Base-by-base conservation (phyloP, 2,329 filamentous ascomycete species). In the Microdochium nivale region DNA sequence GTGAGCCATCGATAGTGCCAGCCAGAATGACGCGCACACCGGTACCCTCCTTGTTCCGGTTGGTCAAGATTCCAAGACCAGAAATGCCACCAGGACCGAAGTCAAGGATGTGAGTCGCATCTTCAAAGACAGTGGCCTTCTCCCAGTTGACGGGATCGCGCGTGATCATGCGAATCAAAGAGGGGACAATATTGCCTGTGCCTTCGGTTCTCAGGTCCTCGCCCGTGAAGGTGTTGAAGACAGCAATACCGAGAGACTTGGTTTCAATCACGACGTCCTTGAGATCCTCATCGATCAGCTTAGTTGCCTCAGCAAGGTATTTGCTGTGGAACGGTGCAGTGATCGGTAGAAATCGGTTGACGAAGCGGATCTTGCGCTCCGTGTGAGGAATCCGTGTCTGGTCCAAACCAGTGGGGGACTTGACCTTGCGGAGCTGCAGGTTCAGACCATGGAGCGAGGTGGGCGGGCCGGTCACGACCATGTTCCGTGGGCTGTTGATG, bases 281-380 rank as follows among this genome's bases (percentile, higher is more conserved):
- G 55, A 99, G 77, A 65, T 99, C 95, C 61, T 92, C 84, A 51
- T 91, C 81, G 55, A 99, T 90, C 60, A 90, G 78, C 54, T 84
- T 80, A 25, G 88, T 90, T 2, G 94, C 92, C 58, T 90, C 84
- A 24, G 79, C 76, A 16, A 99, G 83, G 66, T 97, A 96, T 55
- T 90, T 86, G 79, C 94, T 99, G 78, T 99, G 94, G 79, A 99
- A 99, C 3, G 94, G 95, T 10, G 94, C 90, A 1, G 92, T 96
- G 68, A 99, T 99, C 47, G 94, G 95, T 54, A 99, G 75, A 77
- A 99, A 99, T 54, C 94, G 87, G 75, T 96, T 96, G 55, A 90
- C 89, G 60, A 99, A 99, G 63, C 94, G 90, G 52, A 96, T 80
- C 74, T 99, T 99, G 61, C 94, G 88, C 72, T 99, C 86, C 0